phyloP scores from a whole-genome alignment of 2,329 filamentous ascomycete species.

The Exserohilum rostratum region DNA sequence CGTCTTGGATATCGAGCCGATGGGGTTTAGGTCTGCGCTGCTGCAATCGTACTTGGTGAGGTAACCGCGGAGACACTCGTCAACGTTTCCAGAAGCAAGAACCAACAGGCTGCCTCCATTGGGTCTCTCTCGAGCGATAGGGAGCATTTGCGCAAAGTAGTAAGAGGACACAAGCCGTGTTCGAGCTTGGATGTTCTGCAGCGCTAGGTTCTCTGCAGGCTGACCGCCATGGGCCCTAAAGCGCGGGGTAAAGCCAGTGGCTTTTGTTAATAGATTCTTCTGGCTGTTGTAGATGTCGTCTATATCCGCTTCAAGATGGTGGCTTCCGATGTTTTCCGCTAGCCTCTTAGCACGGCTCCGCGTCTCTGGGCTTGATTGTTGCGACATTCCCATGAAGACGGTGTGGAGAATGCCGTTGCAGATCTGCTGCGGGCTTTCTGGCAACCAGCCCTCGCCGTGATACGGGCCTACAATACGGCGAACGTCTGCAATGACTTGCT shows the following conservation, averaged over 20 bases:
- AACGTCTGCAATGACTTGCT: conserved; percentile 62
- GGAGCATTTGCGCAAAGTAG: conserved; percentile 67
- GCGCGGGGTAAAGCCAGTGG: conserved; percentile 65
- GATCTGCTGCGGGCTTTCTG: conserved; percentile 65
- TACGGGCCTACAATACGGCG: conserved; percentile 59
- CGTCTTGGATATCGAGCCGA: conserved; percentile 66
- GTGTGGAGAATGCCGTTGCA: conserved; percentile 65
- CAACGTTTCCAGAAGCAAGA: conserved; percentile 69
- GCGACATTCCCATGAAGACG: conserved; percentile 35
- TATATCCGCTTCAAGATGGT: conserved; percentile 65
- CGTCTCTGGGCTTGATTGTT: conserved; percentile 67
- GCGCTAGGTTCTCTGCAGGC: conserved; percentile 59
- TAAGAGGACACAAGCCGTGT: conserved; percentile 71
- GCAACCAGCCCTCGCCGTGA: conserved; percentile 56
- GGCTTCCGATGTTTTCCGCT: conserved; percentile 66
- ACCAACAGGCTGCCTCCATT: conserved; percentile 67
- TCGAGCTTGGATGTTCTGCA: conserved; percentile 12
- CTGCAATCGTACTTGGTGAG: conserved; percentile 74
- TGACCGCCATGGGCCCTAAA: conserved; percentile 70
- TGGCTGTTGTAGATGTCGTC: conserved; percentile 69
- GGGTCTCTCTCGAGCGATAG: conserved; percentile 62
- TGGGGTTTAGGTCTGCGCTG: conserved; percentile 60
- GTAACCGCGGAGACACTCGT: conserved; percentile 60
- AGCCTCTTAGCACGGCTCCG: conserved; percentile 68
- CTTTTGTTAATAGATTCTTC: conserved; percentile 63